Evolutionary conservation across 2,329 filamentous ascomycete species (phyloP), one percentile per base, ranked within the genome.

Genomic region (Colletotrichum gloeosporioides): DNA sequence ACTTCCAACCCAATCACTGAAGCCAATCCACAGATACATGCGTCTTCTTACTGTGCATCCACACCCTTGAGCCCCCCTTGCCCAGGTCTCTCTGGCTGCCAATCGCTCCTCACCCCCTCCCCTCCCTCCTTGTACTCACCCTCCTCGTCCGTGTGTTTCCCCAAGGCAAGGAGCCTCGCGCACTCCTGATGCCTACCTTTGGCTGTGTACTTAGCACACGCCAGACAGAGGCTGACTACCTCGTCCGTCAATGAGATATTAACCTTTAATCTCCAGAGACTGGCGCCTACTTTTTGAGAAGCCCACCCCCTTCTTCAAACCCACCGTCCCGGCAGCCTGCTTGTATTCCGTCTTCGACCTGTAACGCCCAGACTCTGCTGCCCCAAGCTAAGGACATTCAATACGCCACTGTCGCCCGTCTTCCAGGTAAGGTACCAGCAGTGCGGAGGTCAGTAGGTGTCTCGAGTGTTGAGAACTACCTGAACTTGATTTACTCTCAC

Each of bases 281-380:
- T 15, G 39, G 71, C 70, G 57, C 44, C 65, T 61, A 66, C 66
- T 36, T 73, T 49, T 62, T 73, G 74, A 66, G 65, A 65, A 76
- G 31, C 65, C 64, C 70, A 73, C 74, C 74, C 74, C 74, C 66
- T 74, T 74, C 64, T 74, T 66, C 71, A 64, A 70, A 69, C 61
- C 65, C 66, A 53, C 71, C 57, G 71, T 74, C 71, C 65, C 71
- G 71, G 66, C 65, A 76, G 74, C 74, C 71, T 76, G 71, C 74
- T 76, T 74, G 74, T 62, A 61, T 69, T 73, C 73, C 70, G 39
- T 49, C 70, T 69, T 76, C 44, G 71, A 70, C 71, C 61, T 65
- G 59, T 63, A 70, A 73, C 74, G 74, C 71, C 65, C 74, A 76
- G 71, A 74, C 71, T 49, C 61, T 70, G 71, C 49, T 69, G 74